Conservation (phyloP, 441 rosid genomes). For the Syzygium syzygioides region DNA sequence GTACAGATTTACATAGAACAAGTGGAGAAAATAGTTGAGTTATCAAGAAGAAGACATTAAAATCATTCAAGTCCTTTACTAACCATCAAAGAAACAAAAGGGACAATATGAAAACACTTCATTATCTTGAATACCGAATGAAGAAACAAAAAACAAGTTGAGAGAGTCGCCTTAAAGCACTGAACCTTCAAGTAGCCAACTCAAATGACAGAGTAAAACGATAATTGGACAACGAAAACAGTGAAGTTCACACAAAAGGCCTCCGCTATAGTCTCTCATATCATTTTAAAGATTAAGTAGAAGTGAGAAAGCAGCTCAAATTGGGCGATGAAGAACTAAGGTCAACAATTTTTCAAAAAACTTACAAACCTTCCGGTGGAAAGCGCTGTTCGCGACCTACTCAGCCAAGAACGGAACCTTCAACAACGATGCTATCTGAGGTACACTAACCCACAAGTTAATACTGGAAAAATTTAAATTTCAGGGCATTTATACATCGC, state of each 20-base stretch:
- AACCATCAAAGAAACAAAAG: not conserved
- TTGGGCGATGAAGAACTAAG: not conserved
- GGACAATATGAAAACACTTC: not conserved
- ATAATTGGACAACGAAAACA: not conserved
- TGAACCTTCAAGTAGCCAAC: not conserved
- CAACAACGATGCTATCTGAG: constrained; percentile 76
- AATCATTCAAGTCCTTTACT: not conserved
- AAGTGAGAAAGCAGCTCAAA: not conserved
- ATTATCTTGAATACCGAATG: not conserved
- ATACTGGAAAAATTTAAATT: not conserved
- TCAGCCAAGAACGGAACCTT: constrained; percentile 87
- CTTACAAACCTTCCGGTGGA: constrained; percentile 63
- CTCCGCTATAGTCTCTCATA: not conserved
- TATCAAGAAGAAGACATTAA: not conserved
- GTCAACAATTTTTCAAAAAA: not conserved
- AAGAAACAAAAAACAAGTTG: not conserved
- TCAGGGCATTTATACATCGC: not conserved
- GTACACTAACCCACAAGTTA: constrained; percentile 3
- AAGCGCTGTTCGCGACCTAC: constrained; percentile 64
- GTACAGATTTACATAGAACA: not conserved
- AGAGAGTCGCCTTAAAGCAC: not conserved
- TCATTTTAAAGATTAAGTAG: not conserved
- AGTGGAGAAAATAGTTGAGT: not conserved
- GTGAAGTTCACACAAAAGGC: not conserved
- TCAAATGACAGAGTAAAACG: not conserved